Evolutionary conservation across 1,284 basidiomycete genomes (phyloP).

Genomic region (Malassezia globosa): DNA sequence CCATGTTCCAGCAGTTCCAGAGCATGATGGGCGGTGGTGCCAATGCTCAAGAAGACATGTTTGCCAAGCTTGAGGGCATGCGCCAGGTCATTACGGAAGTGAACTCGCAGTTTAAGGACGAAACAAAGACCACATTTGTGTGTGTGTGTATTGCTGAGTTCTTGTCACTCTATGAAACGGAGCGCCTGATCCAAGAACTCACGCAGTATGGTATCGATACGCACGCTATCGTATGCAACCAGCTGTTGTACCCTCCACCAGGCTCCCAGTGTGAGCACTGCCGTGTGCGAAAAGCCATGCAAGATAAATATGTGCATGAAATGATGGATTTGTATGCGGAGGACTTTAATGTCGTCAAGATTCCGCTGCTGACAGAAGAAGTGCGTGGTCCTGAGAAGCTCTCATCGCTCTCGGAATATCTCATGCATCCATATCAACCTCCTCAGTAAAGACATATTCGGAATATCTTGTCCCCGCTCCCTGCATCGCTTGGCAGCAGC

Average conservation of each 20-base stretch:
- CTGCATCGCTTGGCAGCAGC: too few relatives aligned
- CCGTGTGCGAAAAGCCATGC: slow-evolving; percentile 86
- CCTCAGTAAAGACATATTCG: slow-evolving; percentile 20
- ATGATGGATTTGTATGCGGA: slow-evolving; percentile 46
- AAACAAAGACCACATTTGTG: slow-evolving; percentile 89
- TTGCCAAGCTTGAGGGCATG: slow-evolving; percentile 95
- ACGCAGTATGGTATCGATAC: slow-evolving; percentile 96
- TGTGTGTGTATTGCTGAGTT: slow-evolving; percentile 98
- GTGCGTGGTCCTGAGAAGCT: slow-evolving; percentile 88
- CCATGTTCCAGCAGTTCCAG: slow-evolving; percentile 79
- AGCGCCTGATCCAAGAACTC: slow-evolving; percentile 89
- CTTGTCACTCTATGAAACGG: slow-evolving; percentile 93
- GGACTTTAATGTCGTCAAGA: slow-evolving; percentile 51
- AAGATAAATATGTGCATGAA: slow-evolving; percentile 54
- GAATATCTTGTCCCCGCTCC: too few relatives aligned
- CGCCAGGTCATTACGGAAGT: slow-evolving; percentile 93
- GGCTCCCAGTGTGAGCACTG: slow-evolving; percentile 91
- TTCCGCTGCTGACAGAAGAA: slow-evolving; percentile 90
- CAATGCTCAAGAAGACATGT: slow-evolving; percentile 61
- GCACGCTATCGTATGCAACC: slow-evolving; percentile 96
- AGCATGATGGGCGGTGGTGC: slow-evolving; percentile 68
- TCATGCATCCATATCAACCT: slow-evolving; percentile 35
- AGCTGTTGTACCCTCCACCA: slow-evolving; percentile 82
- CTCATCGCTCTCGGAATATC: slow-evolving; percentile 52
- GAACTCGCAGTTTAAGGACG: slow-evolving; percentile 97